Base-by-base conservation (phyloP, 192 early-diverging fungal genomes). In the Dissophora globulifera region DNA sequence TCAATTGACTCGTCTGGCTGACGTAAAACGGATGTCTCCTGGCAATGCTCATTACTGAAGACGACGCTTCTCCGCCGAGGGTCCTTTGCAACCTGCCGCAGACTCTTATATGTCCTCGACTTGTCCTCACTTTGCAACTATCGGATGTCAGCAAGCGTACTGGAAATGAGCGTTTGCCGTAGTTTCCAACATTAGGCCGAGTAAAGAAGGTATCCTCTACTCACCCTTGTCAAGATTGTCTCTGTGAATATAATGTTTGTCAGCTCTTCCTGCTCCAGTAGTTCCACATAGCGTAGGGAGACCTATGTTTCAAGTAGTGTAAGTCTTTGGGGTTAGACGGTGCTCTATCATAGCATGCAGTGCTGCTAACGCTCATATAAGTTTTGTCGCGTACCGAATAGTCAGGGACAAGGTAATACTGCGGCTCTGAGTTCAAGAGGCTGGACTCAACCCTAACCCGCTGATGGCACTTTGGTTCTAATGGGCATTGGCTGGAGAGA, bases 21-120 rank as follows among this genome's bases (percentile, higher is more conserved):
- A 30, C 82, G 70, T 20, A 43, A 16, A 0, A 75, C 67, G 1
- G 45, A 57, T 0, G 90, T 89, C 1, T 72, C 78, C 0, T 68
- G 64, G 62, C 88, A 93, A 10, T 88, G 80, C 48, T 89, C 89
- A 19, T 93, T 93, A 49, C 88, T 85, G 67, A 93, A 93, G 13
- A 92, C 79, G 1, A 89, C 75, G 2, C 86, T 86, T 16, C 78
- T 58, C 16, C 89, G 70, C 15, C 84, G 50, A 9, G 83, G 79
- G 64, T 90, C 87, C 17, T 82, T 78, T 11, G 82, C 69, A 20
- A 92, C 84, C 29, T 83, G 80, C n/a, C 90, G 82, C 26, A 92
- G 59, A 30, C 85, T 85, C 41, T 85, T 83, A 56, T 87, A 85
- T 1, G 86, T 92, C 22, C 86, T 78, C 2, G 86, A 78, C 58